These are phyloP conservation scores for Oenanthe javanica DNA, from an alignment of 140 eudicot species.

Conservation along the genomic window DNA sequence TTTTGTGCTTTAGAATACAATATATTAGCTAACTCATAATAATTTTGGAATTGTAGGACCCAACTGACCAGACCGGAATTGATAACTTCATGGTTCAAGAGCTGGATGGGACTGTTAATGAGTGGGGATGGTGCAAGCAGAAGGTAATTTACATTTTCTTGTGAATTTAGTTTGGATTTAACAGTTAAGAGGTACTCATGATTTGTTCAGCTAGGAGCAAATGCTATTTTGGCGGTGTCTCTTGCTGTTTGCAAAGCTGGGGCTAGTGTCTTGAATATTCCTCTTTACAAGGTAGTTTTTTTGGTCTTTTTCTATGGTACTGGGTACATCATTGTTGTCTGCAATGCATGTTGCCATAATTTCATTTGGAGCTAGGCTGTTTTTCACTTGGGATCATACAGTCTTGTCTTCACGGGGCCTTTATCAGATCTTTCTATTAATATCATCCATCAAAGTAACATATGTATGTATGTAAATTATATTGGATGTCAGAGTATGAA, in stretches of 20 bases:
- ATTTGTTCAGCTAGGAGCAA: constrained; percentile 79
- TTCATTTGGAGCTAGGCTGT: background rate
- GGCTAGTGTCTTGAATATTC: constrained; percentile 66
- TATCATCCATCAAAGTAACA: background rate
- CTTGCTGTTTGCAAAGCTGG: constrained; percentile 98
- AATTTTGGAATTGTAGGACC: constrained; percentile 44
- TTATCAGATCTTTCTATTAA: background rate
- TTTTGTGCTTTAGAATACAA: background rate
- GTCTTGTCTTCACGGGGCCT: background rate
- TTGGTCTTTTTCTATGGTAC: background rate
- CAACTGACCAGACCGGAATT: constrained; percentile 76
- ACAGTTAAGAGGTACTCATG: background rate
- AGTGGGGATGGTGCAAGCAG: constrained; percentile 11
- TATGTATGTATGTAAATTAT: background rate
- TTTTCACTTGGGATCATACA: background rate
- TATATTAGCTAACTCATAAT: background rate
- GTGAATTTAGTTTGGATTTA: background rate
- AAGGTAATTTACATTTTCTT: background rate
- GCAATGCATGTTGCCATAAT: background rate
- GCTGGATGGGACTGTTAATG: constrained; percentile 77
- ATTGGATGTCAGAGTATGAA: background rate
- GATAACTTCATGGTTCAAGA: constrained; percentile 94
- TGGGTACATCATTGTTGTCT: background rate
- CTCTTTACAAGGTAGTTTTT: constrained; percentile 68
- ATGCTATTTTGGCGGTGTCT: constrained; percentile 87